Evolutionary conservation across 2,329 filamentous ascomycete species (phyloP), one percentile per base, ranked within the genome.

Genomic region (Amauroascus verrucosus): DNA sequence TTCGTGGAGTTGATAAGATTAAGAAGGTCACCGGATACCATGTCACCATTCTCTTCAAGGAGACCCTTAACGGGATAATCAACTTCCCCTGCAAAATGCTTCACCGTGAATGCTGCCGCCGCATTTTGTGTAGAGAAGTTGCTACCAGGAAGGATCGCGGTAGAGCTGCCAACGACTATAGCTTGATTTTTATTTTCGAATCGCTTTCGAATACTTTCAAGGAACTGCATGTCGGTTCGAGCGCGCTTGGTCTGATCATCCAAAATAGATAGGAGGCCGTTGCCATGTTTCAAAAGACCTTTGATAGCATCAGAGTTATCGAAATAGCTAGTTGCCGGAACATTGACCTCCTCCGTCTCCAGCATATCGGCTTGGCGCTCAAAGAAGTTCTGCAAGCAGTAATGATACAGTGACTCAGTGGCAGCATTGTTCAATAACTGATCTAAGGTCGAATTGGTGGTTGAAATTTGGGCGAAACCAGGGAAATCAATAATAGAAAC

Each of bases 401-500:
- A 83, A 66, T 96, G 93, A 74, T 96, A 96, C 9, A 97, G 77
- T 1, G 85, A 85, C 70, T 98, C 93, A 1, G 85, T 88, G 0
- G 93, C 93, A 3, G 91, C 88, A 66, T 98, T 98, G 75, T 86
- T 95, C 14, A 98, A 79, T 1, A 98, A 79, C 71, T 97, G 93
- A 60, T 98, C 93, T 8, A 98, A 77, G 0, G 84, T 80, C 1
- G 88, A 96, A 16, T 85, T 83, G 0, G 93, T 96, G 0, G 88
- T 82, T 0, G 85, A 78, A 56, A 87, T 83, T 67, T 94, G 88
- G 11, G 89, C 79, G 67, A 98, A 98, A 18, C 93, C 93, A 0
- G 93, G 93, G 72, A 98, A 98, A 67, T 98, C 93, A 50, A 98
- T 84, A 51, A 98, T 83, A 4, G 90, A 95, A 54, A 98, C 80